phyloP scores from a whole-genome alignment of 345 rosid genomes.

The Citrus trifoliata region DNA sequence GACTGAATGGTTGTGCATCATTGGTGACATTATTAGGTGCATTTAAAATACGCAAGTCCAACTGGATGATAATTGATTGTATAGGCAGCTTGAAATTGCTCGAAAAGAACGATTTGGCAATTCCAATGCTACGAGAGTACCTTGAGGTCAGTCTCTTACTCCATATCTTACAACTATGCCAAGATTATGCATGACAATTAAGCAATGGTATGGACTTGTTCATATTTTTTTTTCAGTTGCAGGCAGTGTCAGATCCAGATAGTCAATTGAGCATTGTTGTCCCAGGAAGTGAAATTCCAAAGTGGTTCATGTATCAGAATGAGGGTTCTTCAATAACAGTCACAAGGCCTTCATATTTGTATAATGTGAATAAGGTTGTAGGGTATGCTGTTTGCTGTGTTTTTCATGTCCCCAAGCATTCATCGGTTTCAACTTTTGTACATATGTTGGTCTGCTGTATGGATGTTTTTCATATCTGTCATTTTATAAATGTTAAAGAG shows the following conservation, averaged over 20 bases:
- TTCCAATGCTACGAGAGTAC: neutral
- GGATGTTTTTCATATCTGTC: accelerated
- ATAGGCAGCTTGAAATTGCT: constrained; percentile 6
- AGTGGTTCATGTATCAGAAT: no score
- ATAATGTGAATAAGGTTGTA: no score
- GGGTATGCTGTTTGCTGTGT: neutral
- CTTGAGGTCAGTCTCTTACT: neutral
- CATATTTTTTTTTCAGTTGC: neutral
- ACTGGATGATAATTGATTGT: neutral
- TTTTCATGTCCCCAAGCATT: neutral
- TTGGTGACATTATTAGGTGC: constrained; percentile 10
- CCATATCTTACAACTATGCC: neutral
- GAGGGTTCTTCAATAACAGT: neutral
- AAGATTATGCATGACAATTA: no score
- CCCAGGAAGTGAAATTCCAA: no score
- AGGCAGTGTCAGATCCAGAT: neutral
- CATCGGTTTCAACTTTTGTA: no score
- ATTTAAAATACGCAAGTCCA: neutral
- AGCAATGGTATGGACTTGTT: neutral
- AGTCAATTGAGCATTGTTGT: no score
- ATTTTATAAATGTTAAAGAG: accelerated
- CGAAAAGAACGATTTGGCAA: neutral
- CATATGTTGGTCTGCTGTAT: accelerated
- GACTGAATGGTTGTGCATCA: neutral
- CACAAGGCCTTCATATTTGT: neutral